A percentile compares a stretch with the other conserved stretches of the same genome.
phyloP scores from a whole-genome alignment of 2,329 filamentous ascomycete species.

The Pseudogymnoascus sp. region DNA sequence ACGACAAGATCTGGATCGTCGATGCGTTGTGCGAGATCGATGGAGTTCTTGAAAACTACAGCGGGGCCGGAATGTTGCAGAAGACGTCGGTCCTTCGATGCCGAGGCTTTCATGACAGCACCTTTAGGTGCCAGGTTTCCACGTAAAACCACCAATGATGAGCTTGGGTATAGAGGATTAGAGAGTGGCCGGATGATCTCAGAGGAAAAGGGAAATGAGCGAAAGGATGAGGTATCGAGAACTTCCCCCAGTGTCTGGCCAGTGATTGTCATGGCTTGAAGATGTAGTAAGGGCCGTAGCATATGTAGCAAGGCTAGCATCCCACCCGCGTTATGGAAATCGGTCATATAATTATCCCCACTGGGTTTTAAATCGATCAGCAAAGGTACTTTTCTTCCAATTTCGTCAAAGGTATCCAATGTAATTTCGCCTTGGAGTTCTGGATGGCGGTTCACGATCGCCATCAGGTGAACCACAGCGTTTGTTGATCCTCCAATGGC shows the following conservation, averaged over 20 bases:
- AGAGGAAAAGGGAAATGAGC: slow-evolving; percentile 35
- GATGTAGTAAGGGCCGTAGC: slow-evolving; percentile 40
- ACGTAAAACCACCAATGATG: slow-evolving; percentile 40
- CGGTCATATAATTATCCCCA: slow-evolving; percentile 49
- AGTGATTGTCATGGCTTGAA: slow-evolving; percentile 40
- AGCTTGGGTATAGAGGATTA: slow-evolving; percentile 39
- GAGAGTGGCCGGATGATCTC: slow-evolving; percentile 40
- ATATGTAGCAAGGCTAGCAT: slow-evolving; percentile 44
- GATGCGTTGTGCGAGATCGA: slow-evolving; percentile 40
- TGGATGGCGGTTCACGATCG: slow-evolving; percentile 45
- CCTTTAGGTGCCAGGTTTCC: slow-evolving; percentile 45
- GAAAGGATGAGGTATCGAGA: slow-evolving; percentile 38
- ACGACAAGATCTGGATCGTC: slow-evolving; percentile 41
- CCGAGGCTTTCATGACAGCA: slow-evolving; percentile 45
- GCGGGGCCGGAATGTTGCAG: slow-evolving; percentile 40
- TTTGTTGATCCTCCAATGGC: slow-evolving; percentile 41
- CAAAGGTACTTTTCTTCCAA: slow-evolving; percentile 41
- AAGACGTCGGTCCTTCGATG: slow-evolving; percentile 41
- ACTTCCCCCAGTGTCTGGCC: slow-evolving; percentile 43
- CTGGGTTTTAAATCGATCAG: slow-evolving; percentile 48
- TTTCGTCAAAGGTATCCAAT: slow-evolving; percentile 41
- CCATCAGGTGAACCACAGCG: slow-evolving; percentile 39
- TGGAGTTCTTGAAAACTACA: slow-evolving; percentile 43
- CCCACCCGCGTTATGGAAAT: slow-evolving; percentile 48
- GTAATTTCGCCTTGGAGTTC: slow-evolving; percentile 39